A percentile compares a stretch with the other conserved stretches of the same genome.
These are phyloP conservation scores for Bryum argenteum DNA, from an alignment of 225 moss, liverwort and hornwort genomes.

Conservation along the genomic window DNA sequence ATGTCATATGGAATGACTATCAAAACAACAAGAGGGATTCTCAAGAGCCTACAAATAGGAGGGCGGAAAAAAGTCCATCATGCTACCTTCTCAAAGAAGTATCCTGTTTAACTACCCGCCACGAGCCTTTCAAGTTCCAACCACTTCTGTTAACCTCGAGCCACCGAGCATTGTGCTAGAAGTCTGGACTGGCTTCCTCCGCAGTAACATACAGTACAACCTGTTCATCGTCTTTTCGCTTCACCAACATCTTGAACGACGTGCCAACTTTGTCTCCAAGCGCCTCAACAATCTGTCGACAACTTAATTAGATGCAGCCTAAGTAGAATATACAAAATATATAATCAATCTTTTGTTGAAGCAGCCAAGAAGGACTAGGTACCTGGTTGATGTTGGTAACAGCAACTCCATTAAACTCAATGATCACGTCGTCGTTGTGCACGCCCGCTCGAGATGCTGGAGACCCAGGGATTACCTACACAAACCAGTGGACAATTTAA, in stretches of 20 bases:
- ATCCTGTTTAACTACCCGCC: background rate
- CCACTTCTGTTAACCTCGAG: background rate
- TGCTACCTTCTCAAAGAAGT: background rate
- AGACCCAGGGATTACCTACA: conserved; percentile 91
- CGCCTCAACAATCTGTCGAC: conserved; percentile 68
- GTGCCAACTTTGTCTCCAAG: conserved; percentile 83
- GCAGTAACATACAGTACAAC: conserved; percentile 60
- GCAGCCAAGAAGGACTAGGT: conserved; percentile 3
- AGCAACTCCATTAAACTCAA: conserved; percentile 67
- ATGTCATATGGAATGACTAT: background rate
- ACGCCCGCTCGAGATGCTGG: conserved; percentile 85
- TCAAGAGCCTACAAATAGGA: conserved; percentile 11
- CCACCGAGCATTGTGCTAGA: conserved; percentile 20
- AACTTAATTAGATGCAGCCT: background rate
- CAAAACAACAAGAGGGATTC: background rate
- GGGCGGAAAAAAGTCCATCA: background rate
- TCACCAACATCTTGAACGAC: conserved; percentile 70
- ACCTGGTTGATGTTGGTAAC: conserved; percentile 74
- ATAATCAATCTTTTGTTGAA: background rate
- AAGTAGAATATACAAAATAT: background rate
- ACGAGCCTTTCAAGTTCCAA: background rate
- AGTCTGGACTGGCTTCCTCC: conserved; percentile 77
- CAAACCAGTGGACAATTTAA: conserved; percentile 4
- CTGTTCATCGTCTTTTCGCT: conserved; percentile 47
- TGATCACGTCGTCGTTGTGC: conserved; percentile 71